phyloP scores from a whole-genome alignment of 306 rosid genomes.

The Comarum palustre region DNA sequence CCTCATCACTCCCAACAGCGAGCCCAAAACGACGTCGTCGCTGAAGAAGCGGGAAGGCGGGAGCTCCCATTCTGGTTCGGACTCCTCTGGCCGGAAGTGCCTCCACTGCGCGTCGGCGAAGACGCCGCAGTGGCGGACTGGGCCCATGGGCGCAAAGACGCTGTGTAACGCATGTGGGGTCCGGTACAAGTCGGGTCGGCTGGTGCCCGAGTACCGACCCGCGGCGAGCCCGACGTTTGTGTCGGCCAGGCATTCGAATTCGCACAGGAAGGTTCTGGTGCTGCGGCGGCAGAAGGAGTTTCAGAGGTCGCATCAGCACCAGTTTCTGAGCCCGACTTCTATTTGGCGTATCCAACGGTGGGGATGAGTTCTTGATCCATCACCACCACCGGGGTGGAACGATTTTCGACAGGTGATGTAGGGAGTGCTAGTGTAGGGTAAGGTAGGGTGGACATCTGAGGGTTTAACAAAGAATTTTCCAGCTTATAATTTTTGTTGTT shows the following conservation, averaged over 20 bases:
- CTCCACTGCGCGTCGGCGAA: slow-evolving; percentile 48
- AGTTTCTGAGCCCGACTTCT: slow-evolving; percentile 47
- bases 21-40: slow-evolving; percentile 4
- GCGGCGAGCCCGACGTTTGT: slow-evolving; percentile 46
- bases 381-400: slow-evolving; percentile 47
- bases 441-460: slow-evolving; percentile 34
- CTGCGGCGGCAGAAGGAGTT: slow-evolving; percentile 44
- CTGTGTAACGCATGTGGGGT: slow-evolving; percentile 49
- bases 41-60: slow-evolving; percentile 40
- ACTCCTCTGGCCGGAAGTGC: slow-evolving; percentile 40
- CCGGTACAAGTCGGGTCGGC: slow-evolving; percentile 45
- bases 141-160: slow-evolving; percentile 53
- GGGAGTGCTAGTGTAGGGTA: slow-evolving; percentile 38
- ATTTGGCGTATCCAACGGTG: slow-evolving; percentile 79
- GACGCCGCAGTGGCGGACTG: slow-evolving; percentile 54
- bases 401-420: slow-evolving; percentile 65
- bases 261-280: slow-evolving; percentile 50
- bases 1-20: slow-evolving; percentile 34
- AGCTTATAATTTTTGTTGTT: slow-evolving; percentile 28
- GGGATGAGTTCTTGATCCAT: slow-evolving; percentile 63
- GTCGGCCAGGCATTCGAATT: slow-evolving; percentile 44
- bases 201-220: slow-evolving; percentile 50
- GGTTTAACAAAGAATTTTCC: slow-evolving; percentile 20
- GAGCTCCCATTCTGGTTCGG: slow-evolving; percentile 25
- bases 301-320: slow-evolving; percentile 38